Evolutionary conservation across 495 filamentous ascomycete genomes (phyloP).

Genomic region (Polyplosphaeria fusca): DNA sequence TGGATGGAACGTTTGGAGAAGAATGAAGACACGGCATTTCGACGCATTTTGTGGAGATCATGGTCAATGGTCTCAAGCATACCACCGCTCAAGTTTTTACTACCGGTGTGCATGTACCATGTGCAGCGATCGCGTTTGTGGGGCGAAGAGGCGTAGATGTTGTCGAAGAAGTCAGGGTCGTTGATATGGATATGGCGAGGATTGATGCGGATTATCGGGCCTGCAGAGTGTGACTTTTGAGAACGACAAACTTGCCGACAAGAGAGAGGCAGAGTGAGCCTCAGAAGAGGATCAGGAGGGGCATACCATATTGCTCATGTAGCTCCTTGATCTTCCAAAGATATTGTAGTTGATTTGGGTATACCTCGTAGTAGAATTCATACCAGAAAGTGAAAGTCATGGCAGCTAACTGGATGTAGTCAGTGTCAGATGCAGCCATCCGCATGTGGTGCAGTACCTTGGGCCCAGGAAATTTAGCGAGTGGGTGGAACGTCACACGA

Average conservation of each 20-base stretch:
- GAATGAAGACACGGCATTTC: background rate
- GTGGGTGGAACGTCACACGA: no score
- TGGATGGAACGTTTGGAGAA: background rate
- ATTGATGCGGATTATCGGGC: conserved; percentile 34
- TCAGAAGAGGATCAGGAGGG: no score
- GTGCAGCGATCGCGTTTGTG: conserved; percentile 1
- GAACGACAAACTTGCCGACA: no score
- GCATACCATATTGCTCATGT: conserved; percentile 18
- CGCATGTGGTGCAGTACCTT: no score
- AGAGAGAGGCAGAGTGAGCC: no score
- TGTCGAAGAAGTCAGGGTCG: conserved; percentile 30
- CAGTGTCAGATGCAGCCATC: no score
- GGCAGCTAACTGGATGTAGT: no score
- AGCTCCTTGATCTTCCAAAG: conserved; percentile 14
- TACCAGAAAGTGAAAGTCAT: conserved; percentile 18
- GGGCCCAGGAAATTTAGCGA: no score
- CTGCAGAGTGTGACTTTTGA: no score
- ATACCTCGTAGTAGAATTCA: conserved; percentile 19
- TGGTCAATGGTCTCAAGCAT: conserved; percentile 8
- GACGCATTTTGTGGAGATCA: conserved; percentile 12
- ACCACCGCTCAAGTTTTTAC: background rate
- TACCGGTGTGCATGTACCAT: background rate
- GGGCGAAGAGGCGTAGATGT: conserved; percentile 11
- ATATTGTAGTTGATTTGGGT: conserved; percentile 1
- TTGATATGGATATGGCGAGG: conserved; percentile 30